phyloP scores from a whole-genome alignment of 495 filamentous ascomycete species.

The Tuber umbilicatum region DNA sequence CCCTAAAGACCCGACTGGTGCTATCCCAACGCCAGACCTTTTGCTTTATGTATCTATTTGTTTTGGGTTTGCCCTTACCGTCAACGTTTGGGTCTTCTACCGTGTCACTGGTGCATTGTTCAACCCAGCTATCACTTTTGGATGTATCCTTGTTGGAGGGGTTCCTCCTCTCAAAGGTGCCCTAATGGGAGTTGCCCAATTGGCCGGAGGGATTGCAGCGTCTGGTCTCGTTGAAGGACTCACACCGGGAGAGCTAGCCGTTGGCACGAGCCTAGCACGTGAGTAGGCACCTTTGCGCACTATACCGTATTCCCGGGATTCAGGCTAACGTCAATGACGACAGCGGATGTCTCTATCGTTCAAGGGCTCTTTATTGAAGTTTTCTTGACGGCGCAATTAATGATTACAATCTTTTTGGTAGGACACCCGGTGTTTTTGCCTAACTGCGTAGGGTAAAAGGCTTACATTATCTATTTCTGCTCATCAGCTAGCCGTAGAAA shows the following conservation, averaged over 20 bases:
- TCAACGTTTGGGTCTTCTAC: slow-evolving; percentile 84
- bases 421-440: not conserved
- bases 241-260: slow-evolving; percentile 26
- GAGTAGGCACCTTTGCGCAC: slow-evolving; percentile 1
- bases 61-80: slow-evolving; percentile 69
- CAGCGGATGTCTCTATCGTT: slow-evolving; percentile 45
- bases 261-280: slow-evolving; percentile 31
- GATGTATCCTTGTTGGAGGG: slow-evolving; percentile 53
- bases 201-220: slow-evolving; percentile 55
- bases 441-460: slow-evolving; percentile 1
- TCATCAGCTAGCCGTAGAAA: slow-evolving; percentile 61
- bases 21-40: slow-evolving; percentile 43
- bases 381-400: slow-evolving; percentile 69
- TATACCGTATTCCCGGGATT: not conserved
- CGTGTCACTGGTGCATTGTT: slow-evolving; percentile 72
- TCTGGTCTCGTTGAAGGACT: slow-evolving; percentile 50
- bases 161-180: slow-evolving; percentile 50
- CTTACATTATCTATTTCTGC: slow-evolving; percentile 15
- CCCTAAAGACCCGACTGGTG: slow-evolving; percentile 26
- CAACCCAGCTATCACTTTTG: slow-evolving; percentile 67
- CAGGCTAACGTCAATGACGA: slow-evolving; percentile 1
- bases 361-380: slow-evolving; percentile 72
- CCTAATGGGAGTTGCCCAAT: slow-evolving; percentile 51
- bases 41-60: slow-evolving; percentile 64
- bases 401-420: slow-evolving; percentile 70